phyloP scores from a whole-genome alignment of 768 basidiomycete genomes.

The Arthromyces matolae region DNA sequence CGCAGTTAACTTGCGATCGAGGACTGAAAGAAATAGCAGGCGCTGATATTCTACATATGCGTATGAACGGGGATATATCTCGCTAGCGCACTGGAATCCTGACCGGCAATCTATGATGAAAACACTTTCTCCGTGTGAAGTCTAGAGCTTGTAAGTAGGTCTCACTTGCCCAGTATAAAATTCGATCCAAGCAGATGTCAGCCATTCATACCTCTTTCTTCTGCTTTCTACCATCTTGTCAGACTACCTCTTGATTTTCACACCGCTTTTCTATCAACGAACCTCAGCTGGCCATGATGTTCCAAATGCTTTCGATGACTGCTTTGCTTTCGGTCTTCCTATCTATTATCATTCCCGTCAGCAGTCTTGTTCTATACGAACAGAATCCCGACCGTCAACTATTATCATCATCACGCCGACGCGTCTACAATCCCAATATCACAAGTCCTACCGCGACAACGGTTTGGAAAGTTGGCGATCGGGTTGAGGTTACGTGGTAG shows the following conservation, averaged over 20 bases:
- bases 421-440: constrained; percentile 41
- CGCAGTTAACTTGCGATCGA: no score
- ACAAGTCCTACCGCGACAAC: constrained; percentile 33
- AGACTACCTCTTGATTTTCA: constrained; percentile 9
- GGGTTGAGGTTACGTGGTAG: constrained; percentile 42
- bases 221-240: constrained; percentile 11
- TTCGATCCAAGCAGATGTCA: no score
- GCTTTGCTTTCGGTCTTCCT: constrained; percentile 20
- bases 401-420: constrained; percentile 18
- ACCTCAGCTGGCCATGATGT: constrained; percentile 34
- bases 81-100: no score
- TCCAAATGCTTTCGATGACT: constrained; percentile 22
- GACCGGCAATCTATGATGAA: no score
- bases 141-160: no score
- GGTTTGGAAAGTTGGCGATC: constrained; percentile 36
- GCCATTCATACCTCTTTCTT: constrained; percentile 12
- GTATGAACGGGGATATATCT: no score
- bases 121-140: no score
- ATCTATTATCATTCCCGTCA: constrained; percentile 19
- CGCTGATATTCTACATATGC: no score
- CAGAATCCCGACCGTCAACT: constrained; percentile 15
- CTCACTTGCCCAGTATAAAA: no score
- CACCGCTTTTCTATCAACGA: constrained; percentile 13
- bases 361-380: constrained; percentile 27
- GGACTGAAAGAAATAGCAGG: no score